Evolutionary conservation across 2,329 filamentous ascomycete species (phyloP).

Genomic region (Epichloe brachyelytri): DNA sequence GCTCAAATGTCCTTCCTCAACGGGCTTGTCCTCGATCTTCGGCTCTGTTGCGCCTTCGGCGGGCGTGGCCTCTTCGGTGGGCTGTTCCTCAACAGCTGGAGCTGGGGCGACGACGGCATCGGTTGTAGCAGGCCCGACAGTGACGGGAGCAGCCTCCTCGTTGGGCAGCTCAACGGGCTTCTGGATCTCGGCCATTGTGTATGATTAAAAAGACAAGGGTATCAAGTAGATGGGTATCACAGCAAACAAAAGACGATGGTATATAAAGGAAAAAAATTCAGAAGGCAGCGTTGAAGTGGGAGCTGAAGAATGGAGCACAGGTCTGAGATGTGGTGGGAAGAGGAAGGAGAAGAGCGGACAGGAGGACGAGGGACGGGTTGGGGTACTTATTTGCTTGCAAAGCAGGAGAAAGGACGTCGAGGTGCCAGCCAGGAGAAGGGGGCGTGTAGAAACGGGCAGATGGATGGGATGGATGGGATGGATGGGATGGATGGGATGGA

Average conservation of each 20-base stretch:
- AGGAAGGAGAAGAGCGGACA: constrained; percentile 15
- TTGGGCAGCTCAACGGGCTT: constrained; percentile 43
- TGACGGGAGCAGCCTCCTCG: constrained; percentile 36
- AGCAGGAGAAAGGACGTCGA: constrained; percentile 8
- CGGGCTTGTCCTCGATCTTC: constrained; percentile 36
- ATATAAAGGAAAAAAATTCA: constrained; percentile 25
- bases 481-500: no score
- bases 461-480: background rate
- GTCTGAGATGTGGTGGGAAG: constrained; percentile 20
- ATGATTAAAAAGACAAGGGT: constrained; percentile 22
- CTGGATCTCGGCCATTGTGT: constrained; percentile 60
- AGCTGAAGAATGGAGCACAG: constrained; percentile 15
- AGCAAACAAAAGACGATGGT: constrained; percentile 30
- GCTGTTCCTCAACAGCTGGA: constrained; percentile 26
- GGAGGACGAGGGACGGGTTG: constrained; percentile 18
- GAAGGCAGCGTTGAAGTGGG: constrained; percentile 18
- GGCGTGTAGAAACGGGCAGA: constrained; percentile 1
- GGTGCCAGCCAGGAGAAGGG: constrained; percentile 6
- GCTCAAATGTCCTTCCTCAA: constrained; percentile 73
- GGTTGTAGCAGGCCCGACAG: constrained; percentile 11
- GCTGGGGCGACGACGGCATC: constrained; percentile 24
- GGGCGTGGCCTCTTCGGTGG: constrained; percentile 24
- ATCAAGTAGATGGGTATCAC: constrained; percentile 38
- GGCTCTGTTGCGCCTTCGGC: constrained; percentile 25
- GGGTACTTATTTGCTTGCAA: constrained; percentile 29